Evolutionary conservation across 1,139 yeast species (phyloP).

Genomic region (Taphrina betulina): DNA sequence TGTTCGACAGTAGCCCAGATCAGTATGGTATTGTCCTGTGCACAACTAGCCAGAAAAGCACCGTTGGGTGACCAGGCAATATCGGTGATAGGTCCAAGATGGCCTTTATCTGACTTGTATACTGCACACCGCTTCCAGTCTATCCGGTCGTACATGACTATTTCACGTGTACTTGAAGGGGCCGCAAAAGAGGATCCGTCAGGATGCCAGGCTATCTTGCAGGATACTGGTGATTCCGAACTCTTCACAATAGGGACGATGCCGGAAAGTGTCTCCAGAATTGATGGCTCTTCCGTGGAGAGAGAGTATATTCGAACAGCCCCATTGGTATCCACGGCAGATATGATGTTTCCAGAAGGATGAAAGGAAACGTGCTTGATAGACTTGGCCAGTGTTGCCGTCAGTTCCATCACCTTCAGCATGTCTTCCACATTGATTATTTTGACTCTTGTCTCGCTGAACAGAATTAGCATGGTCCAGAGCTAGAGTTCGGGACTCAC

Average conservation of each 20-base stretch:
- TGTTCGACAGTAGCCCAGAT: slow-evolving; percentile 53
- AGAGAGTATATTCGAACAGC: slow-evolving; percentile 63
- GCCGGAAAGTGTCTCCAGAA: slow-evolving; percentile 50
- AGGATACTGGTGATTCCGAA: slow-evolving; percentile 48
- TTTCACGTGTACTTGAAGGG: slow-evolving; percentile 49
- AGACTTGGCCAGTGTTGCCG: slow-evolving; percentile 39
- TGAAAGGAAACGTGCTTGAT: slow-evolving; percentile 63
- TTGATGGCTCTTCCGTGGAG: slow-evolving; percentile 48
- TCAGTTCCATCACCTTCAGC: slow-evolving; percentile 45
- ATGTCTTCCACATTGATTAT: slow-evolving; percentile 55
- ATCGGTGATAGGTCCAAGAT: slow-evolving; percentile 51
- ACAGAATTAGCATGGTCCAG: background rate
- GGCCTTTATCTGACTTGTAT: slow-evolving; percentile 39
- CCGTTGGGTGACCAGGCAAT: slow-evolving; percentile 63
- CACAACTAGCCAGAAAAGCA: slow-evolving; percentile 53
- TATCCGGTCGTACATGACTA: slow-evolving; percentile 43
- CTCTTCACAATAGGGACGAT: slow-evolving; percentile 43
- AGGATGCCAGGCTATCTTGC: slow-evolving; percentile 60
- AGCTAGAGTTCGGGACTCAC: slow-evolving; percentile 31
- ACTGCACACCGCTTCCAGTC: slow-evolving; percentile 38
- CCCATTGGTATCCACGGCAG: slow-evolving; percentile 69
- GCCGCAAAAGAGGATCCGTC: slow-evolving; percentile 64
- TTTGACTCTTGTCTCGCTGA: slow-evolving; percentile 56
- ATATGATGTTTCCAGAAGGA: slow-evolving; percentile 57
- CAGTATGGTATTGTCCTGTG: slow-evolving; percentile 54